Evolutionary conservation across 2,329 filamentous ascomycete genomes (phyloP), one percentile per base, ranked within the genome.

Genomic region (Aspergillus tamarii): DNA sequence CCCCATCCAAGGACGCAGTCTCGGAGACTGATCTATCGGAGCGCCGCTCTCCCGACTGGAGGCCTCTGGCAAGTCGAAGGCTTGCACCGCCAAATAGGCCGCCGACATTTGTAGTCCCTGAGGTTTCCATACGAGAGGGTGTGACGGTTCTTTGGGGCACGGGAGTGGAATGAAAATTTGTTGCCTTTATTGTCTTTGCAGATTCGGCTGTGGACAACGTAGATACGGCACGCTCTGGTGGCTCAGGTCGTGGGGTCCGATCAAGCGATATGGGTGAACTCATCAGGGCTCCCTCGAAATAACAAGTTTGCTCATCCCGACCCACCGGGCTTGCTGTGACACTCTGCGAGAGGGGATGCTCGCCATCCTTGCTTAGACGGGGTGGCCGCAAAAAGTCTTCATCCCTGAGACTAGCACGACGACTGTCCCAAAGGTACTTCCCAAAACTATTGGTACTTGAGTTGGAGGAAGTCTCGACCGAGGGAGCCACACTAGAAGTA

Each of bases 301-400:
- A 83, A 19, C 74, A 77, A 12, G 69, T 63, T 52, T 72, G 72
- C 14, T 73, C 69, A 14, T 74, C 69, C n/a, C 73, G 69, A 39
- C 72, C 67, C 16, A 89, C 87, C 1, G 91, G 91, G 72, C 88
- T 91, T 21, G 87, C 90, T 41, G 87, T 88, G 56, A 91, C 85
- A 73, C 91, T 94, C 69, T 92, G 89, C 21, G 91, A 88, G 48
- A 94, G 79, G 23, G 91, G 91, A 74, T 94, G 91, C 59, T 92
- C 90, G 56, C 85, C 83, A 69, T 83, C 80, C 65, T 82, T 77
- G 50, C 82, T 82, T 54, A 80, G 76, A 64, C 83, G 83, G 46
- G 86, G 74, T 7, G 82, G 80, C 36, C 84, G 80, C 57, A 81
- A 78, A n/a, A 87, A 80, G 43, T 82, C 78, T 64, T 90, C 87